A percentile compares a stretch with the other conserved stretches of the same genome.
Conservation (phyloP, 306 rosid genomes). For the Trifolium fragiferum region DNA sequence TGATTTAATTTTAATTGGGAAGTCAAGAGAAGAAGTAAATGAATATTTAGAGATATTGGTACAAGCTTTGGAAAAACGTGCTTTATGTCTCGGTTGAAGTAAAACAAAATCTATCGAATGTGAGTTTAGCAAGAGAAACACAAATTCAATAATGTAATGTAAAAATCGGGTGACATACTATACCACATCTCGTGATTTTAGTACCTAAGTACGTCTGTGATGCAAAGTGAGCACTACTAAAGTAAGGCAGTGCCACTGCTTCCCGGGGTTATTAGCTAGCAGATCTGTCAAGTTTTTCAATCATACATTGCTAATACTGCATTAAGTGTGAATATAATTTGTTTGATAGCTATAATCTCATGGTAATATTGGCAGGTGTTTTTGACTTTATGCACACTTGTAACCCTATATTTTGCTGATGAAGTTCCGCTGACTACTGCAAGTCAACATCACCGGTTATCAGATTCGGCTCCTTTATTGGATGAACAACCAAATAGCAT, state of each 20-base stretch:
- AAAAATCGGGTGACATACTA: not conserved
- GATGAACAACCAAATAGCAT: slow-evolving; percentile 61
- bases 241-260: slow-evolving; percentile 19
- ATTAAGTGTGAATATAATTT: slow-evolving; percentile 3
- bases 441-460: slow-evolving; percentile 53
- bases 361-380: slow-evolving; percentile 68
- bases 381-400: slow-evolving; percentile 79
- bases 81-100: not conserved
- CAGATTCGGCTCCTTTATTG: slow-evolving; percentile 92
- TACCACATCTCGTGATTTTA: not conserved
- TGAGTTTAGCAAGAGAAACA: slow-evolving; percentile 12
- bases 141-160: not conserved
- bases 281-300: slow-evolving; percentile 32
- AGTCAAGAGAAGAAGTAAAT: not conserved
- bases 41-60: slow-evolving; percentile 7
- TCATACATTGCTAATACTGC: slow-evolving; percentile 12
- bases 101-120: not conserved
- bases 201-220: not conserved
- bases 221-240: not conserved
- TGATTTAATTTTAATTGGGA: not conserved
- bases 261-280: slow-evolving; percentile 6
- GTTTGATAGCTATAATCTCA: slow-evolving; percentile 34
- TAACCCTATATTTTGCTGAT: slow-evolving; percentile 87
- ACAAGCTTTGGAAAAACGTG: not conserved
- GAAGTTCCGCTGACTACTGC: slow-evolving; percentile 77